Conservation (phyloP, 257 asterid species). For the Solanum sejunctum region DNA sequence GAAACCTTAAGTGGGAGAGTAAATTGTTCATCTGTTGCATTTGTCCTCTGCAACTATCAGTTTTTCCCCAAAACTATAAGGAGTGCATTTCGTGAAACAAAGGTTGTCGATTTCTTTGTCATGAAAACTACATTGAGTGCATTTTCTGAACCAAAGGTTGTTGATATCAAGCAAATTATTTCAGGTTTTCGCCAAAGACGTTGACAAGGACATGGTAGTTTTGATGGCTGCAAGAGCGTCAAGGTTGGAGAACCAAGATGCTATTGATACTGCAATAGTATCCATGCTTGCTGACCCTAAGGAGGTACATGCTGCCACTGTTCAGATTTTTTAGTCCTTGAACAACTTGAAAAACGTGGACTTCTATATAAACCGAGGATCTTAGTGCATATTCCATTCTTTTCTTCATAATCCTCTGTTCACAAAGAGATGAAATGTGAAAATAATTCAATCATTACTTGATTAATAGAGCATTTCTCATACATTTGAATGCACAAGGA, state of each 20-base stretch:
- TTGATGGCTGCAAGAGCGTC: conserved; percentile 66
- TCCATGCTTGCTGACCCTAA: conserved; percentile 55
- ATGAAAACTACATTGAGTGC: not conserved
- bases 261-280: conserved; percentile 58
- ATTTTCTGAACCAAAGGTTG: not conserved
- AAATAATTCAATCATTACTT: not conserved
- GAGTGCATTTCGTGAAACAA: not conserved
- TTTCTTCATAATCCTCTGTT: not conserved
- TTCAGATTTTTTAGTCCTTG: not conserved
- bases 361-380: not conserved
- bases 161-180: not conserved
- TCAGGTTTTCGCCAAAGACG: conserved; percentile 36
- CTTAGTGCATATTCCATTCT: not conserved
- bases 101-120: not conserved
- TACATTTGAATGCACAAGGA: not conserved
- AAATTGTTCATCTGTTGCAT: not conserved
- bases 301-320: conserved; percentile 29
- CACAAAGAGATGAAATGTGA: not conserved
- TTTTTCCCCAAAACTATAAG: not conserved
- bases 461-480: not conserved
- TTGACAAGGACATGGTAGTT: conserved; percentile 37
- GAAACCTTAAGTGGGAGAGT: not conserved
- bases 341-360: not conserved
- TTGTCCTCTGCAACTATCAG: not conserved
- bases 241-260: conserved; percentile 59